Percentiles rank a stretch among this genome's conserved stretches.
These are phyloP conservation scores for Aspergillus ibericus DNA, from an alignment of 2,329 filamentous ascomycete species.

Conservation along the genomic window DNA sequence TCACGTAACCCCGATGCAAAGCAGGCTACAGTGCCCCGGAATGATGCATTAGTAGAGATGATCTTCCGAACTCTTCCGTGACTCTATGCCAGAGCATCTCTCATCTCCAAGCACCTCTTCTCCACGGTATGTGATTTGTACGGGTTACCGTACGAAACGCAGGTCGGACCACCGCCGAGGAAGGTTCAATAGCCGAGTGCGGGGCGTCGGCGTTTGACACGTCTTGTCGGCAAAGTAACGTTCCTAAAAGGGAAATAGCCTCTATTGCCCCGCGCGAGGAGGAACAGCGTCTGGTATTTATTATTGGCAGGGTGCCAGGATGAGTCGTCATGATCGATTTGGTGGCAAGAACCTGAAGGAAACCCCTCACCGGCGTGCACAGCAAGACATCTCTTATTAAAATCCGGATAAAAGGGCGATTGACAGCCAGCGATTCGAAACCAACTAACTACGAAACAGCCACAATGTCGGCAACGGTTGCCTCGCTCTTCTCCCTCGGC, in stretches of 20 bases:
- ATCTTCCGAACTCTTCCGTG: background rate
- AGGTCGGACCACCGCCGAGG: background rate
- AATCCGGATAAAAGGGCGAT: background rate
- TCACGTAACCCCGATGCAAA: background rate
- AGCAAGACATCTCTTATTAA: background rate
- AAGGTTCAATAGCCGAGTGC: background rate
- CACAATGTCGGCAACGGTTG: slow-evolving; percentile 30
- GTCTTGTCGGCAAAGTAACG: background rate
- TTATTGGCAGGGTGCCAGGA: background rate
- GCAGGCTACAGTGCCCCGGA: background rate
- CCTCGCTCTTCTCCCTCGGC: slow-evolving; percentile 40
- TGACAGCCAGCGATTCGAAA: background rate
- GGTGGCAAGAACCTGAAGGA: background rate
- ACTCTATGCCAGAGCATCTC: background rate
- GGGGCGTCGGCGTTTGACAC: background rate
- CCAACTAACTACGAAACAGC: background rate
- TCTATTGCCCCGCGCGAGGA: background rate
- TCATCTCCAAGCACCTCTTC: background rate
- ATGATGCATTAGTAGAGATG: background rate
- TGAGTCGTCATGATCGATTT: background rate
- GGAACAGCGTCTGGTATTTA: background rate
- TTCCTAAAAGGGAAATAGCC: background rate
- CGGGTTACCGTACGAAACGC: background rate
- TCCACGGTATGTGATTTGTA: background rate
- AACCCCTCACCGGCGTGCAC: background rate